phyloP scores from a whole-genome alignment of 2,329 filamentous ascomycete species.

The Xylaria sp. region DNA sequence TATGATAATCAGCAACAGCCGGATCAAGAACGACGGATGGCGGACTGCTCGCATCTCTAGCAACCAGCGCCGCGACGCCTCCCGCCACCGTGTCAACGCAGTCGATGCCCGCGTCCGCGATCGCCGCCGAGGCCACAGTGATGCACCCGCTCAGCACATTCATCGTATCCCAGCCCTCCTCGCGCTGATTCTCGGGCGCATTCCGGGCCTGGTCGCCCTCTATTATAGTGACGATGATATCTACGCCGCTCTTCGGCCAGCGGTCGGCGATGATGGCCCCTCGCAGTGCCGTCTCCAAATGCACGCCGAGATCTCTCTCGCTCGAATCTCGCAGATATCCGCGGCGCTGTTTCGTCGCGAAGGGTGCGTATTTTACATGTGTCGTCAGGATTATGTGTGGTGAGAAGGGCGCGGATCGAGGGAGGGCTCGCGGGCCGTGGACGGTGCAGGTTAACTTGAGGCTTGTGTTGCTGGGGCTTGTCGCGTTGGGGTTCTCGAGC shows the following conservation, averaged over 20 bases:
- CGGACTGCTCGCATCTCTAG: slow-evolving; percentile 42
- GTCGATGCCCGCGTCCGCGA: slow-evolving; percentile 94
- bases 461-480: slow-evolving; percentile 60
- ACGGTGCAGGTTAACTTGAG: slow-evolving; percentile 93
- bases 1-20: slow-evolving; percentile 77
- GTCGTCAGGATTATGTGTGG: slow-evolving; percentile 91
- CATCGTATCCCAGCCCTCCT: slow-evolving; percentile 85
- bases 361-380: slow-evolving; percentile 95
- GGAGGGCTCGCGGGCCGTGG: slow-evolving; percentile 89
- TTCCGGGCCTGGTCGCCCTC: slow-evolving; percentile 86
- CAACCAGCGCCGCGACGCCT: slow-evolving; percentile 82
- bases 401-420: slow-evolving; percentile 87
- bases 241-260: slow-evolving; percentile 99
- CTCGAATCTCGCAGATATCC: slow-evolving; percentile 85
- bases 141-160: slow-evolving; percentile 90
- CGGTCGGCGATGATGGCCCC: slow-evolving; percentile 90
- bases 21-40: slow-evolving; percentile 75
- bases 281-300: slow-evolving; percentile 87
- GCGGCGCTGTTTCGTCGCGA: slow-evolving; percentile 80
- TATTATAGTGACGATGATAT: slow-evolving; percentile 89
- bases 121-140: slow-evolving; percentile 88
- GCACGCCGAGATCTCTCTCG: slow-evolving; percentile 88
- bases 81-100: slow-evolving; percentile 90
- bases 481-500: slow-evolving; percentile 56
- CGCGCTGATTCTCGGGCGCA: slow-evolving; percentile 53